phyloP scores from a whole-genome alignment of 2,329 filamentous ascomycete genomes.

The Fusarium sp. region DNA sequence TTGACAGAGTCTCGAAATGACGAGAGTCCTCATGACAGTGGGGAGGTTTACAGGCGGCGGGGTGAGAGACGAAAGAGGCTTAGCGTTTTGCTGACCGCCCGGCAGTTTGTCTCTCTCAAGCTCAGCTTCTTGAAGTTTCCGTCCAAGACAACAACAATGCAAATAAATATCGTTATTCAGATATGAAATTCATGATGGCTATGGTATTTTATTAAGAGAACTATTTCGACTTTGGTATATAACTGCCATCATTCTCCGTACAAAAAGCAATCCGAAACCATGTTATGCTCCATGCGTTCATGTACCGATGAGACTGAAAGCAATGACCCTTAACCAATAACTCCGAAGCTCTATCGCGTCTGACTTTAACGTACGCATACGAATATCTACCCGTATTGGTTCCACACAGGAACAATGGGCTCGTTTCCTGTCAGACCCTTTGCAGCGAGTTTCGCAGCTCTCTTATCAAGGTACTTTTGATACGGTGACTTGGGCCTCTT shows the following conservation, averaged over 20 bases:
- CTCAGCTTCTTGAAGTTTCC: not conserved
- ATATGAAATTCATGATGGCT: not conserved
- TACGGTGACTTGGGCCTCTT: conserved; percentile 46
- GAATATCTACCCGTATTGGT: conserved; percentile 4
- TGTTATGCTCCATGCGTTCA: not conserved
- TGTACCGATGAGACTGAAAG: conserved; percentile 12
- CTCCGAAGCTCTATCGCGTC: not conserved
- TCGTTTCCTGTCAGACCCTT: conserved; percentile 41
- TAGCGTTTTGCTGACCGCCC: conserved; percentile 51
- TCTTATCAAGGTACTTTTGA: conserved; percentile 33
- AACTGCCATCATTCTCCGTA: not conserved
- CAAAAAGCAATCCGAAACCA: not conserved
- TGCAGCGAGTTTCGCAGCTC: conserved; percentile 35
- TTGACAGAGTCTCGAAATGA: conserved; percentile 27
- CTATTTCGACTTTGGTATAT: accelerated
- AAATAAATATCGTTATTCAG: not conserved
- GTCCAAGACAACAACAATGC: not conserved
- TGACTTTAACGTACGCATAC: conserved; percentile 1
- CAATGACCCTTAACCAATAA: conserved; percentile 17
- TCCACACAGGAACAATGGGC: conserved; percentile 27
- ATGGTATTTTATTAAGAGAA: no score
- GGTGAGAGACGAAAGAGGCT: conserved; percentile 39
- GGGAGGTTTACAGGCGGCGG: conserved; percentile 46
- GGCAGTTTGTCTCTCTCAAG: conserved; percentile 43
- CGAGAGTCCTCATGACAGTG: conserved; percentile 42